These are phyloP conservation scores for Saposhnikovia divaricata DNA, from an alignment of 129 eudicot genomes.

Conservation along the genomic window DNA sequence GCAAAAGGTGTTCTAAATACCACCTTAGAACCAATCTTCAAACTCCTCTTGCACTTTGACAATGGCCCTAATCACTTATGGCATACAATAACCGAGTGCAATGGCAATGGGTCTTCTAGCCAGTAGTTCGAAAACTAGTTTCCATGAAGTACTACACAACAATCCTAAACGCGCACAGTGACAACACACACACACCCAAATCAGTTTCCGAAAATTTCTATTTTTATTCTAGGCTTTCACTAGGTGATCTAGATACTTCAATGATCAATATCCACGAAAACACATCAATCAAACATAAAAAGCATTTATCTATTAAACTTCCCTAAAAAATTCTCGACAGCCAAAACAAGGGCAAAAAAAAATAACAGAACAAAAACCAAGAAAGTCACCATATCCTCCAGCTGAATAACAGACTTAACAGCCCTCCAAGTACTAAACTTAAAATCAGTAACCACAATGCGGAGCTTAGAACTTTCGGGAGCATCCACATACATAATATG, in stretches of 20 bases:
- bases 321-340: not conserved
- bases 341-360: not conserved
- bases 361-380: not conserved
- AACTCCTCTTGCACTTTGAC: not conserved
- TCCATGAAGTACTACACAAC: not conserved
- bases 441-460: constrained; percentile 49
- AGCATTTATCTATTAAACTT: not conserved
- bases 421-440: constrained; percentile 39
- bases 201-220: not conserved
- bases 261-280: not conserved
- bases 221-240: no score
- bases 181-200: not conserved
- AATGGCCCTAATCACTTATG: not conserved
- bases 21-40: not conserved
- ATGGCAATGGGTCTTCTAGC: not conserved
- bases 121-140: not conserved
- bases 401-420: constrained; percentile 40
- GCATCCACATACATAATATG: constrained; percentile 42
- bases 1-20: not conserved
- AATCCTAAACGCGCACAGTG: not conserved
- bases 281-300: not conserved
- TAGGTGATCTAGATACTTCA: not conserved
- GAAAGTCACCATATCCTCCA: constrained; percentile 55
- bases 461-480: constrained; percentile 25
- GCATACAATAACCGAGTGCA: not conserved